Conservation (phyloP, 805 yeast species). For the Nakazawaea ishiwadae region DNA sequence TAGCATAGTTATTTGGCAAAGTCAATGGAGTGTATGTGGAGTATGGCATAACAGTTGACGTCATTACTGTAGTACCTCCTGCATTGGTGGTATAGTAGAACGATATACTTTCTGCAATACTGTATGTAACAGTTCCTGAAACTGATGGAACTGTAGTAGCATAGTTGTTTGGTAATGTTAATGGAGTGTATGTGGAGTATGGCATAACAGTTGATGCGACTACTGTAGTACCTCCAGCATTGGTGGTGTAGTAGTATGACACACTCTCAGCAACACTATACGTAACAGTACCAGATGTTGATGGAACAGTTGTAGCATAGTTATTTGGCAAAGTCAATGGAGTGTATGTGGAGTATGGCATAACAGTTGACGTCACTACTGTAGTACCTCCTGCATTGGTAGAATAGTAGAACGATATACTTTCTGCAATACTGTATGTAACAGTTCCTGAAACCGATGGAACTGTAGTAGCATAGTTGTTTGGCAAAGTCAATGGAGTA, state of each 20-base stretch:
- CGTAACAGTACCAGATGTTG: background rate
- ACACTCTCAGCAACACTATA: background rate
- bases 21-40: background rate
- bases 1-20: background rate
- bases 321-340: background rate
- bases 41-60: background rate
- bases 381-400: background rate
- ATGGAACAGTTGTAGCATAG: background rate
- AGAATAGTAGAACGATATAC: background rate
- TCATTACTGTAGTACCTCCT: background rate
- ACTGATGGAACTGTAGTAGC: background rate
- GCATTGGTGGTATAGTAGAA: background rate
- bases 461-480: background rate
- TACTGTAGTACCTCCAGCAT: background rate
- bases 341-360: background rate
- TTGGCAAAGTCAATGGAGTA: background rate
- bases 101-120: background rate
- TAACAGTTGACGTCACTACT: background rate
- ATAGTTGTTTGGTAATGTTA: background rate
- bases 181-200: background rate
- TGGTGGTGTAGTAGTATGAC: background rate
- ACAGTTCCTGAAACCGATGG: background rate
- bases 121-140: background rate
- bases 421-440: background rate
- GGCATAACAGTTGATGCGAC: background rate